phyloP scores from a whole-genome alignment of 176 grass and related monocot species.

The Urochloa ruziziensis region DNA sequence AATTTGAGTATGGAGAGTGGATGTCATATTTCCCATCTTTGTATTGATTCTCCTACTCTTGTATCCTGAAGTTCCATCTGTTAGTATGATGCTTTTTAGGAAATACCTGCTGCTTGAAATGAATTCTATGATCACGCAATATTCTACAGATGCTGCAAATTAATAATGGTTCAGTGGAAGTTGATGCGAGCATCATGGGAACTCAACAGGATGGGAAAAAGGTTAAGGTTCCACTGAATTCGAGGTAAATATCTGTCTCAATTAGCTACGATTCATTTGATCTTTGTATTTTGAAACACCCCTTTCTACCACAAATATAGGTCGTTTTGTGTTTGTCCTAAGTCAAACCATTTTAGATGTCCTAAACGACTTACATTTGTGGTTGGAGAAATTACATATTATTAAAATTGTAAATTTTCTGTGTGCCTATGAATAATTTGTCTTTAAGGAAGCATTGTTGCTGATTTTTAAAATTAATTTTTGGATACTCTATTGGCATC shows the following conservation, averaged over 20 bases:
- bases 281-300: too few species aligned
- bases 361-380: not conserved
- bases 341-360: conserved; percentile 7
- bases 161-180: conserved; percentile 86
- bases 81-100: too few species aligned
- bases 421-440: not conserved
- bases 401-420: not conserved
- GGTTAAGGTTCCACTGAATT: conserved; percentile 94
- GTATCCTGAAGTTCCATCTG: too few species aligned
- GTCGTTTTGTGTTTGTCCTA: not conserved
- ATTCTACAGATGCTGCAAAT: conserved; percentile 78
- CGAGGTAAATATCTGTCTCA: conserved; percentile 45
- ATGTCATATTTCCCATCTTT: too few species aligned
- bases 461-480: not conserved
- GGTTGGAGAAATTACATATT: not conserved
- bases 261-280: not conserved
- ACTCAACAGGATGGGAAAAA: conserved; percentile 79
- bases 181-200: conserved; percentile 84
- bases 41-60: too few species aligned
- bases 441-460: not conserved
- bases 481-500: not conserved
- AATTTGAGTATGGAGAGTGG: too few species aligned
- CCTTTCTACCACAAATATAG: not conserved
- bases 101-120: not conserved
- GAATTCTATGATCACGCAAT: conserved; percentile 15